Evolutionary conservation across 768 basidiomycete genomes (phyloP), one percentile per base, ranked within the genome.

Genomic region (Termitomyces sp.): DNA sequence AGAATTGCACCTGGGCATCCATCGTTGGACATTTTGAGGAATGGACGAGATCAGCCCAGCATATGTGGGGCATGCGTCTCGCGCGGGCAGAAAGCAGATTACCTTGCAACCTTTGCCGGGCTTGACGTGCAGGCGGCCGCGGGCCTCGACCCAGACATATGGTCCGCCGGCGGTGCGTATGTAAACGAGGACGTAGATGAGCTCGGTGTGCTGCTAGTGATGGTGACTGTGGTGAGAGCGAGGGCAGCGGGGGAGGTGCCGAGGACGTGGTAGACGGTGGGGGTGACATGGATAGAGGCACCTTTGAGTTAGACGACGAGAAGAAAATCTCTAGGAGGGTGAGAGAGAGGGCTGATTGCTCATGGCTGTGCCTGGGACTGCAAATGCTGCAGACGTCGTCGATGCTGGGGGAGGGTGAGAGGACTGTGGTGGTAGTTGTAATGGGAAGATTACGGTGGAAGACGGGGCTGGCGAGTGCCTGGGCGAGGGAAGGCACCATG

Each of bases 71-170:
- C 78, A 91, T 86, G 64, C 79, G 79, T 47, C 87, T 74, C 32
- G 87, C 82, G 9, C 96, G 79, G 0, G 89, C 95, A 57, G 82
- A 84, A n/a, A 99, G 78, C 37, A 99, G 66, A 99, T 93, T 1
- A 93, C 92, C 72, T 98, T 97, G 37, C 94, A 77, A 0, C 94
- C 94, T 67, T 98, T 98, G 2, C 94, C 93, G 0, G 92, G 88
- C 74, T 99, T 96, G 56, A 91, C 82, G 65, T 95, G 89, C 43
- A 98, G 77, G 32, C 92, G 78, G 1, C 96, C 96, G 20, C 87
- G 78, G 49, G 86, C 88, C 68, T 97, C 92, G 16, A 98, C 76
- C 96, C 96, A 98, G 20, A 94, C 80, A 71, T 88, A 94, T 3
- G 61, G 32, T 0, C 77, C 82, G 48, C 71, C 63, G 69, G 89